Evolutionary conservation across 495 filamentous ascomycete genomes (phyloP).

Genomic region (Geoglossum glabrum): DNA sequence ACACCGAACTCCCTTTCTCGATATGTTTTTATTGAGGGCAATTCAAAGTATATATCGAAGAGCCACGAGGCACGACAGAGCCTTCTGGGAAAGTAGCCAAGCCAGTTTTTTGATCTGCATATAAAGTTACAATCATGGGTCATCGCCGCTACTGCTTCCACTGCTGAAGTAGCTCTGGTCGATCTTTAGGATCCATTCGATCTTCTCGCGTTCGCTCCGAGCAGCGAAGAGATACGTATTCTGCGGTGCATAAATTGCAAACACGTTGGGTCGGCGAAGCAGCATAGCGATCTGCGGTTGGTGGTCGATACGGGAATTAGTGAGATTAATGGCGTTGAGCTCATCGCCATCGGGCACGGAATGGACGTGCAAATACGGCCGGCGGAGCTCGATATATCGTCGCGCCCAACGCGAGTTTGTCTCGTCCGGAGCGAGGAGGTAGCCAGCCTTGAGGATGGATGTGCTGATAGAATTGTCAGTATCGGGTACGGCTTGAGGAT

Average conservation of each 20-base stretch:
- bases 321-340: conserved; percentile 66
- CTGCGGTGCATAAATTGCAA: conserved; percentile 79
- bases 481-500: background rate
- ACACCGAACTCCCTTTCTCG: background rate
- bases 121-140: background rate
- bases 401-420: conserved; percentile 67
- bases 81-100: background rate
- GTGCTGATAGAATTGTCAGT: conserved; percentile 14
- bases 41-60: too few species aligned
- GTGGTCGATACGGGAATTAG: conserved; percentile 68
- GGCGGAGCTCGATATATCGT: conserved; percentile 79
- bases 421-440: conserved; percentile 57
- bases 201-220: conserved; percentile 67
- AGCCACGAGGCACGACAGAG: too few species aligned
- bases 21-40: background rate
- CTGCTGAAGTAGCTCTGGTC: conserved; percentile 35
- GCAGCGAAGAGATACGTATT: conserved; percentile 92
- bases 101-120: background rate
- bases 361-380: conserved; percentile 83
- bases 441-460: conserved; percentile 59
- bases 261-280: conserved; percentile 47
- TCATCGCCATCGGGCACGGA: conserved; percentile 71
- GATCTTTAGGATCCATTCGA: conserved; percentile 83
- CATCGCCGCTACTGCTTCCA: conserved; percentile 5
- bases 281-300: conserved; percentile 70